Conservation (phyloP, 2,329 filamentous ascomycete genomes). For the Colletotrichum spaethianum region DNA sequence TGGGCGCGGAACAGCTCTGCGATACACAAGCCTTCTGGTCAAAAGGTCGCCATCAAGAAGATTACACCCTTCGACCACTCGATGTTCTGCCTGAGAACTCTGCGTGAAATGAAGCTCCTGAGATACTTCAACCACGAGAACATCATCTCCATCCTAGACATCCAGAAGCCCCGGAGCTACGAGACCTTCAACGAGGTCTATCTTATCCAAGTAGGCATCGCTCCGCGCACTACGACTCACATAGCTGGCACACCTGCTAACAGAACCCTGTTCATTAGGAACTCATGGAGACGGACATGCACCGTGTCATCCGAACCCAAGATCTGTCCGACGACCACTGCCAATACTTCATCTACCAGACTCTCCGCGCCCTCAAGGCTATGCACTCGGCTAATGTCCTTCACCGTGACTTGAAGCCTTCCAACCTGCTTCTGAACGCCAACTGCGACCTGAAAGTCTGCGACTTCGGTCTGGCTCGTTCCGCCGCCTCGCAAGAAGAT, state of each 20-base stretch:
- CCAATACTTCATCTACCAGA: constrained; percentile 99
- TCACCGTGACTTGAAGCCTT: constrained; percentile 97
- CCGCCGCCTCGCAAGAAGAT: constrained; percentile 96
- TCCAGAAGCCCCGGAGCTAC: constrained; percentile 97
- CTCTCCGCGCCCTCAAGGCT: constrained; percentile 94
- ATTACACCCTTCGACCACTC: constrained; percentile 99
- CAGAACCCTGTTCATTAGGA: constrained; percentile 68
- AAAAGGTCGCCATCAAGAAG: constrained; percentile 99
- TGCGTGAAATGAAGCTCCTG: constrained; percentile 99
- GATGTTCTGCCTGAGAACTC: constrained; percentile 96
- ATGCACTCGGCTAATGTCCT: constrained; percentile 99
- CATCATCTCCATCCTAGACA: constrained; percentile 99
- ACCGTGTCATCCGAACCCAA: constrained; percentile 97
- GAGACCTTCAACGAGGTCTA: constrained; percentile 98
- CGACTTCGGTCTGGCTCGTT: constrained; percentile 96
- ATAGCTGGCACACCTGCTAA: constrained; percentile 38
- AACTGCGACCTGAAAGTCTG: constrained; percentile 99
- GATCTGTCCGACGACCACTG: constrained; percentile 99
- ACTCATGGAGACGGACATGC: constrained; percentile 99
- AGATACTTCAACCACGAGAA: constrained; percentile 99
- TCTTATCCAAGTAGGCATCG: constrained; percentile 85
- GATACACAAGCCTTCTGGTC: constrained; percentile 96
- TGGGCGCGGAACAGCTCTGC: constrained; percentile 77
- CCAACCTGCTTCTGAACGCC: constrained; percentile 95
- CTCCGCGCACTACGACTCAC: not conserved